phyloP scores from a whole-genome alignment of 148 eudicot species.

The Bassia scoparia region DNA sequence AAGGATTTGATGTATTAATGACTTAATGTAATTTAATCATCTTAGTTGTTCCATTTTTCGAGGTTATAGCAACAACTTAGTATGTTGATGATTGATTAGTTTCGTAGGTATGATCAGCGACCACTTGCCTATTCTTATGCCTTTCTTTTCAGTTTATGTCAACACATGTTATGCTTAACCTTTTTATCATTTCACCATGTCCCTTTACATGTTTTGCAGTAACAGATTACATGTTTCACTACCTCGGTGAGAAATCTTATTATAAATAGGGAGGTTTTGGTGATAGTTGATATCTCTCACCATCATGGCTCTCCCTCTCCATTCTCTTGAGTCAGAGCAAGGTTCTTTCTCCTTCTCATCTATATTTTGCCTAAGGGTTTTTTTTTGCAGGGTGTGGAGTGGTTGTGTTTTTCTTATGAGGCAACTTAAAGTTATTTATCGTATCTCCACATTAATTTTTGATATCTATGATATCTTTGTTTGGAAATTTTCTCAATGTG shows the following conservation, averaged over 20 bases:
- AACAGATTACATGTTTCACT: slow-evolving; percentile 25
- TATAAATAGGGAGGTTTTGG: slow-evolving; percentile 26
- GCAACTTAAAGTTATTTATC: background rate
- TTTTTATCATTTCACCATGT: slow-evolving; percentile 18
- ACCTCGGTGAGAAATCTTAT: slow-evolving; percentile 14
- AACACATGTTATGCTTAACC: slow-evolving; percentile 13
- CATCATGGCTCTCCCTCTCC: slow-evolving; percentile 34
- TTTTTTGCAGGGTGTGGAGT: background rate
- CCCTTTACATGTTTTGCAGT: slow-evolving; percentile 17
- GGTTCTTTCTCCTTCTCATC: slow-evolving; percentile 22
- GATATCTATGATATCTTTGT: background rate
- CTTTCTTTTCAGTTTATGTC: background rate
- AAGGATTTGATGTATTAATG: background rate
- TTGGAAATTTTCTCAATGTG: background rate
- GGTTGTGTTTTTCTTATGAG: too few species aligned
- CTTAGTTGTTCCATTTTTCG: slow-evolving; percentile 4
- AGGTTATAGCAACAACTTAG: slow-evolving; percentile 1
- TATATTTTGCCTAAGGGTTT: background rate
- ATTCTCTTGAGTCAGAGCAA: slow-evolving; percentile 24
- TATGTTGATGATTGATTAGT: background rate
- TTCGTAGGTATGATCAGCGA: slow-evolving; percentile 14
- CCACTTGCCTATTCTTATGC: slow-evolving; percentile 20
- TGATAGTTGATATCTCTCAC: slow-evolving; percentile 19
- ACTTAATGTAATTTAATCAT: background rate
- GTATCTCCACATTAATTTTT: background rate